Evolutionary conservation across 228 moss, liverwort and hornwort genomes (phyloP).

Genomic region (Sphagnum fallax): DNA sequence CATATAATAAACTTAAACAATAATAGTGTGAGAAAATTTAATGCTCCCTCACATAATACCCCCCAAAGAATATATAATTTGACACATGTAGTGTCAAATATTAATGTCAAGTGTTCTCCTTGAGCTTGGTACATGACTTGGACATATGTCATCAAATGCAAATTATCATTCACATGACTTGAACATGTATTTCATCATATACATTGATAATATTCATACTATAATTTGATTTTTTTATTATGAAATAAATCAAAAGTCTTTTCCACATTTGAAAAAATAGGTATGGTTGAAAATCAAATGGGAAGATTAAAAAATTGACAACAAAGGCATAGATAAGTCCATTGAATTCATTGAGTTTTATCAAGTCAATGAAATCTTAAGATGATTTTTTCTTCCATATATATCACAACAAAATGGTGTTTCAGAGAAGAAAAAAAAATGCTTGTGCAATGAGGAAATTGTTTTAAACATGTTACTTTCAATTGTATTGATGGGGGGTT

Average conservation of each 20-base stretch:
- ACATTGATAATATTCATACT: slow-evolving; percentile 1
- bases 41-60: too few species aligned
- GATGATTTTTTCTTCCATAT: background rate
- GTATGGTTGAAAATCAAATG: background rate
- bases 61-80: too few species aligned
- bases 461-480: background rate
- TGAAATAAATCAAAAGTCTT: background rate
- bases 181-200: slow-evolving; percentile 2
- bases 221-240: background rate
- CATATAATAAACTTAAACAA: too few species aligned
- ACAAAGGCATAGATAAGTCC: background rate
- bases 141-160: slow-evolving; percentile 1
- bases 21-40: too few species aligned
- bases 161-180: background rate
- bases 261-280: slow-evolving; percentile 1
- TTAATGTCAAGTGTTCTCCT: too few species aligned
- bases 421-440: background rate
- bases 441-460: background rate
- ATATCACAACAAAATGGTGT: slow-evolving; percentile 11
- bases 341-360: background rate
- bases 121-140: background rate
- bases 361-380: background rate
- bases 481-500: background rate
- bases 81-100: too few species aligned
- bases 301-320: background rate